Evolutionary conservation across 768 basidiomycete species (phyloP), one percentile per base, ranked within the genome.

Genomic region (Boletus vinaceobasis): DNA sequence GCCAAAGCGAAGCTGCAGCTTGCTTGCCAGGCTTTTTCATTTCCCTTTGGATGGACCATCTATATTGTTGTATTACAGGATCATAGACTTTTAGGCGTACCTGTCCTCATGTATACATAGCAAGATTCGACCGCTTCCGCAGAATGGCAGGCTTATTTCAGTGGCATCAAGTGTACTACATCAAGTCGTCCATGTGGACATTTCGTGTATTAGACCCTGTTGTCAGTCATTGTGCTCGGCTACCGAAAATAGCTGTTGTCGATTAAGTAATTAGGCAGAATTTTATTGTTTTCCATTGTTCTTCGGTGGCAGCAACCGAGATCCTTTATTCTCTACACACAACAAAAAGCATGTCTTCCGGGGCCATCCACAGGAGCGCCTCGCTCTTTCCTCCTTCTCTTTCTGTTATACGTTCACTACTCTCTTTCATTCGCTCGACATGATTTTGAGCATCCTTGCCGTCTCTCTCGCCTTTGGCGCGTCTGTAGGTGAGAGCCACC

Each of bases 361-460:
- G 35, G n/a, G 33, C 45, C 49, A 26, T n/a, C 47, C 58, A 50
- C 51, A 19, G 48, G 71, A 60, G 65, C 58, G 11, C 13, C 8
- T 35, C 11, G 69, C 65, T 62, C 60, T 61, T 64, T 62, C 63
- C 43, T 56, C 50, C 50, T 46, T 51, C 54, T 55, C 26, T 50
- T 48, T 44, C 45, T 63, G 38, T 43, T 37, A 15, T 40, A 48
- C 65, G 33, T 60, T 66, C 62, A 63, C 62, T 50, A 48, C 60
- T 8, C 51, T 63, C 59, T 39, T 66, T 66, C 62, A 17, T 59
- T 62, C n/a, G 48, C 53, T 66, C 62, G 67, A 42, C 64, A 78
- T 77, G 77, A 43, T 76, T 57, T 70, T 69, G 74, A 67, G 68
- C 69, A 55, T 76, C 45, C 61, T 78, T 60, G 60, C 72, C 50